Base-by-base conservation (phyloP, 1,284 basidiomycete species). In the Heterobasidion annosum region DNA sequence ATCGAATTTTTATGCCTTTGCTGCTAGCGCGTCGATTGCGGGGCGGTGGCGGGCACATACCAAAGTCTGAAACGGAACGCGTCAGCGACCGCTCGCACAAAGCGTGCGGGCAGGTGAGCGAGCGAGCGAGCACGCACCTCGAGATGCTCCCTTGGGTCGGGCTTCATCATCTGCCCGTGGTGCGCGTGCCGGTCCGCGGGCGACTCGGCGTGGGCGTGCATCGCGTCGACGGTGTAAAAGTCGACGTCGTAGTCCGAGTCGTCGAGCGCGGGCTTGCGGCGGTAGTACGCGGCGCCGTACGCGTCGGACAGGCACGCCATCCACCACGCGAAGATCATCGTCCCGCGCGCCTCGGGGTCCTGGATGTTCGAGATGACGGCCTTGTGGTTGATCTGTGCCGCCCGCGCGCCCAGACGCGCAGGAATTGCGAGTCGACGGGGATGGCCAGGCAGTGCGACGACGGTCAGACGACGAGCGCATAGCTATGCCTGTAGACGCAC, bases 311-410 rank as follows among this genome's bases (percentile, higher is more conserved):
- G 63, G 63, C 77, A 81, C 15, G 81, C 78, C 67, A 81, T 74
- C 81, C 83, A 85, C 90, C 91, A 95, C 1, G 91, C 84, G 65
- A 90, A 92, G 47, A 89, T 84, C 83, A 91, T 87, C 2, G 84
- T 88, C 19, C 86, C 85, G 53, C 84, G 79, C 49, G 74, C 79
- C 61, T 90, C 88, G 33, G 79, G 73, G 64, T 89, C 85, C 59
- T 78, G 73, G 58, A 88, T 85, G 56, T 74, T 79, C 4, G 78
- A 74, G 71, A 87, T 81, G 47, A 83, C 83, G 3, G 84, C 81
- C 67, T 87, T 89, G 64, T 89, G 85, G 67, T 90, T 90, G 65
- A 90, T 87, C 88, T 90, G 59, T 25, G 25, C 25, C 25, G 3
- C 25, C 4, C 25, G 25, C 25, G 25, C 25, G 25, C 25, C 25